Conservation (phyloP, 306 rosid species). For the Pachyrhizus erosus region DNA sequence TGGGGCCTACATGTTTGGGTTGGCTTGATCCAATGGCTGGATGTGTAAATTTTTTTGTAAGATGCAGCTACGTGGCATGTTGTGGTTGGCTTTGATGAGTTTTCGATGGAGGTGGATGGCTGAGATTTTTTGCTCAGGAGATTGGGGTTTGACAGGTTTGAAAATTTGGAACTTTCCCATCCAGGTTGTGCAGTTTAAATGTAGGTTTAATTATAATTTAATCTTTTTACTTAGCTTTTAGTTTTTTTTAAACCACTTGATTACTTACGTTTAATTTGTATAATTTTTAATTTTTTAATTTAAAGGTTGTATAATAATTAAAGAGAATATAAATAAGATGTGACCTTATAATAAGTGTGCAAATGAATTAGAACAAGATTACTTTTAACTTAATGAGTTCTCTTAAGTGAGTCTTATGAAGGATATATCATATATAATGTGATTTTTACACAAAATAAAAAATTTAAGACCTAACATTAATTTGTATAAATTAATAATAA, state of each 20-base stretch:
- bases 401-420: too few species aligned
- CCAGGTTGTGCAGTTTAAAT: not conserved
- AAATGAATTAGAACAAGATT: too few species aligned
- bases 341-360: too few species aligned
- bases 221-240: not conserved
- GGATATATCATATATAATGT: too few species aligned
- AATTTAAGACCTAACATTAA: too few species aligned
- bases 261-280: not conserved
- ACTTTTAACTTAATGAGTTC: too few species aligned
- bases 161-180: slow-evolving; percentile 11
- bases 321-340: too few species aligned
- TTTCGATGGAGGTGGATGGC: not conserved
- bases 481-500: too few species aligned
- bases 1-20: slow-evolving; percentile 57
- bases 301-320: too few species aligned
- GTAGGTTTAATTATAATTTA: not conserved
- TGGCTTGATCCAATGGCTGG: slow-evolving; percentile 42
- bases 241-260: not conserved
- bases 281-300: too few species aligned
- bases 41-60: slow-evolving; percentile 22
- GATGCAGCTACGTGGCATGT: slow-evolving; percentile 43
- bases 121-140: slow-evolving; percentile 34
- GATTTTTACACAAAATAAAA: too few species aligned
- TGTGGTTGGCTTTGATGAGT: not conserved
- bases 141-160: not conserved